Conservation (phyloP, 1,284 basidiomycete species). For the Sanghuangporus weigelae region DNA sequence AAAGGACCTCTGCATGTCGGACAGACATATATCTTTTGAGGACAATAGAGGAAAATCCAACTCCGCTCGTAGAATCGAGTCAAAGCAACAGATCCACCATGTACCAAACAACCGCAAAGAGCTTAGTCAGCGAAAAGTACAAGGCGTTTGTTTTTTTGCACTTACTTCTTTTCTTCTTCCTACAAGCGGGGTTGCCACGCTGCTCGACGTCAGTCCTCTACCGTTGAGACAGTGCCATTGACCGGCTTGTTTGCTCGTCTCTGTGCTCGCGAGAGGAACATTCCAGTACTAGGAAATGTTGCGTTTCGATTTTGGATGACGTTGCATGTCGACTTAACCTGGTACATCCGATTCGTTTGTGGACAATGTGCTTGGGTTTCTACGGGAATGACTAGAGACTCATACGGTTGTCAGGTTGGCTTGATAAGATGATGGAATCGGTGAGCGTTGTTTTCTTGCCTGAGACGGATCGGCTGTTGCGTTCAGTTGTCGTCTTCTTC, state of each 20-base stretch:
- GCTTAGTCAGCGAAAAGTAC: constrained; percentile 8
- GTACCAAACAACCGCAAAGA: not conserved
- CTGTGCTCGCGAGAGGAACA: constrained; percentile 15
- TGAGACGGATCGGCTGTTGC: not conserved
- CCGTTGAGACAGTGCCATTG: constrained; percentile 20
- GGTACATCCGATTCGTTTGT: constrained; percentile 11
- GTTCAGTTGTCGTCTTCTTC: not conserved
- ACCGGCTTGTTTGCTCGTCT: constrained; percentile 1
- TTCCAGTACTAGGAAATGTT: constrained; percentile 21
- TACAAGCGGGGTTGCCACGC: constrained; percentile 19
- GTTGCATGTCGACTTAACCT: constrained; percentile 20
- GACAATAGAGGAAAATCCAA: not conserved
- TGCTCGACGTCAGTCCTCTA: constrained; percentile 16
- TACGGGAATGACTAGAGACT: not conserved
- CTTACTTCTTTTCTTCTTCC: constrained; percentile 1
- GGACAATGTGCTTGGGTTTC: not conserved
- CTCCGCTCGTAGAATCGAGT: not conserved
- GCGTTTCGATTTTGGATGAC: constrained; percentile 14
- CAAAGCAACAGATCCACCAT: not conserved
- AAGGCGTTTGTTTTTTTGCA: not conserved
- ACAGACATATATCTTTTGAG: not conserved
- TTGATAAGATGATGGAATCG: not conserved
- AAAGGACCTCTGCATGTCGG: not conserved
- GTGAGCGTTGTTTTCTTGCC: not conserved
- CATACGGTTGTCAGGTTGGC: not conserved